Evolutionary conservation across 2,329 filamentous ascomycete species (phyloP).

Genomic region (Biscogniauxia marginata): DNA sequence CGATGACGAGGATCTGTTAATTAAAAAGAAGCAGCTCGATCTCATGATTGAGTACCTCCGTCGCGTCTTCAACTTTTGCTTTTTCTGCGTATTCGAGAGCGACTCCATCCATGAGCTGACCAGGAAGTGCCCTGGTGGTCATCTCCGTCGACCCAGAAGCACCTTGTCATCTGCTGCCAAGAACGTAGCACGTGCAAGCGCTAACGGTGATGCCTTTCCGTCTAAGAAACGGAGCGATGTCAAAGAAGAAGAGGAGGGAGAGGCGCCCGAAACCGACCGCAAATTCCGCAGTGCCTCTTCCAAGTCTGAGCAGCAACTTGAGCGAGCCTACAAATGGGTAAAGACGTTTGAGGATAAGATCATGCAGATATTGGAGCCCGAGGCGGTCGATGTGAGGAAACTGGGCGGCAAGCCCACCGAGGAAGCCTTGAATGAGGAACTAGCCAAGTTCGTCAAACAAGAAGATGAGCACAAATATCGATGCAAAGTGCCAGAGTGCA

Average conservation of each 20-base stretch:
- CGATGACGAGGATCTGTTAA: conserved; percentile 84
- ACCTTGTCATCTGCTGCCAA: conserved; percentile 82
- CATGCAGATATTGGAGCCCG: conserved; percentile 86
- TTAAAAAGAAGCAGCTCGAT: conserved; percentile 96
- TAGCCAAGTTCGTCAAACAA: conserved; percentile 87
- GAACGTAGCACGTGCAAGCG: conserved; percentile 81
- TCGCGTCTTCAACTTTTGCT: conserved; percentile 97
- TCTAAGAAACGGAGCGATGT: conserved; percentile 70
- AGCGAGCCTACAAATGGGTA: conserved; percentile 97
- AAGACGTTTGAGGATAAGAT: conserved; percentile 98
- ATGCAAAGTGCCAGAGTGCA: conserved; percentile 94
- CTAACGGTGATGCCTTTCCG: conserved; percentile 78
- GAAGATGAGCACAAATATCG: conserved; percentile 97
- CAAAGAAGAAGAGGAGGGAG: conserved; percentile 60
- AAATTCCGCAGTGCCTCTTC: conserved; percentile 67
- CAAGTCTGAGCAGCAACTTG: conserved; percentile 87
- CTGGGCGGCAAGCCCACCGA: conserved; percentile 85
- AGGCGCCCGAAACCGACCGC: conserved; percentile 65
- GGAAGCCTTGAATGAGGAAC: conserved; percentile 82
- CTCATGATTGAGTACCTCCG: conserved; percentile 94
- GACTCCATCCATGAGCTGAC: conserved; percentile 96
- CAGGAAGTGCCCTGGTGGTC: conserved; percentile 94
- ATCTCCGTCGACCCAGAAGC: conserved; percentile 84
- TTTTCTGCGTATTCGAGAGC: conserved; percentile 98
- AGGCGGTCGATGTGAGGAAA: conserved; percentile 82